These are phyloP conservation scores for Termitomyces sp. DNA, from an alignment of 768 basidiomycete genomes.

Conservation along the genomic window DNA sequence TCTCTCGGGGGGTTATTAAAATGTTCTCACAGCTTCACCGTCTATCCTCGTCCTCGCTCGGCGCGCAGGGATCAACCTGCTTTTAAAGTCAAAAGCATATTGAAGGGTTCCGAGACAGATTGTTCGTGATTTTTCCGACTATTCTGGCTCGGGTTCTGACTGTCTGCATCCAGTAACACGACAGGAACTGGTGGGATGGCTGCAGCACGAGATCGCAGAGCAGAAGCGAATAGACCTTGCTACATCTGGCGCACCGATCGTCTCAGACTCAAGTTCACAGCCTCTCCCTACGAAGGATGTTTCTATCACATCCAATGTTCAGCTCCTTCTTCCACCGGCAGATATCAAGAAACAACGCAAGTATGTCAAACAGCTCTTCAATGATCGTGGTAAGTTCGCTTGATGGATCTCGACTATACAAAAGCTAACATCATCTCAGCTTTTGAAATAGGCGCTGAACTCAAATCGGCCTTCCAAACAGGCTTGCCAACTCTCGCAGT, in stretches of 20 bases:
- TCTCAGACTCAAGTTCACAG: conserved; percentile 31
- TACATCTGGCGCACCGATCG: conserved; percentile 50
- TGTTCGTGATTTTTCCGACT: conserved; percentile 32
- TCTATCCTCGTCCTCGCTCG: conserved; percentile 45
- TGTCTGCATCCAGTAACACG: conserved; percentile 31
- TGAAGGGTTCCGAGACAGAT: conserved; percentile 74
- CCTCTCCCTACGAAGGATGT: conserved; percentile 34
- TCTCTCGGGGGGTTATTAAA: not conserved
- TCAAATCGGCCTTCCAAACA: conserved; percentile 54
- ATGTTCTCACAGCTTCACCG: conserved; percentile 29
- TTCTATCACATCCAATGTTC: conserved; percentile 39
- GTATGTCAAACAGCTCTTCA: conserved; percentile 61
- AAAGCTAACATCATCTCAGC: conserved; percentile 31
- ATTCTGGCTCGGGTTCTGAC: not conserved
- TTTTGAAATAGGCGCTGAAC: conserved; percentile 51
- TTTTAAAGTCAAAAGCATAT: conserved; percentile 80
- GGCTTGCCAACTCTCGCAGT: conserved; percentile 68
- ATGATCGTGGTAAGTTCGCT: conserved; percentile 52
- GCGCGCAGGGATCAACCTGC: conserved; percentile 56
- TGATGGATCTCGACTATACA: not conserved
- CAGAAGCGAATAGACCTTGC: conserved; percentile 70
- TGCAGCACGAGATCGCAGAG: conserved; percentile 74
- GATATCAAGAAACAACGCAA: conserved; percentile 75
- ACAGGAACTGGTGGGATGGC: conserved; percentile 68
- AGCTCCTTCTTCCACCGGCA: conserved; percentile 61